A percentile compares a stretch with the other conserved stretches of the same genome.
phyloP scores from a whole-genome alignment of 2,329 filamentous ascomycete genomes.

The Fulvia fulva region DNA sequence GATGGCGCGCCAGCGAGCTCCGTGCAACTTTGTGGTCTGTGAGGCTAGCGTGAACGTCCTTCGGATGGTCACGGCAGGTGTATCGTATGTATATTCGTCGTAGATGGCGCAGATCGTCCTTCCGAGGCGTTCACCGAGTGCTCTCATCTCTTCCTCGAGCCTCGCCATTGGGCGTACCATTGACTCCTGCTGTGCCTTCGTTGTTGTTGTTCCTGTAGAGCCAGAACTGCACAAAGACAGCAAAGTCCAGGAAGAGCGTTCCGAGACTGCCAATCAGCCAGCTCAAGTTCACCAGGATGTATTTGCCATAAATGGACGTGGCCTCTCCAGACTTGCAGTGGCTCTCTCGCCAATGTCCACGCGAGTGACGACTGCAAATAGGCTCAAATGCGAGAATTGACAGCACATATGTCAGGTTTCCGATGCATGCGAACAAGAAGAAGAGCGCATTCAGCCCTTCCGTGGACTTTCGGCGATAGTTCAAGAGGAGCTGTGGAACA shows the following conservation, averaged over 20 bases:
- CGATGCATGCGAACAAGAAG: constrained; percentile 93
- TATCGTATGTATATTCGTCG: background rate
- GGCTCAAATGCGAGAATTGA: constrained; percentile 90
- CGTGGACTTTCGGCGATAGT: constrained; percentile 86
- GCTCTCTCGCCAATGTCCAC: constrained; percentile 33
- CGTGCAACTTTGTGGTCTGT: background rate
- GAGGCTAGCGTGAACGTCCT: background rate
- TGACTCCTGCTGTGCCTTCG: constrained; percentile 3
- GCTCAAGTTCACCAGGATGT: constrained; percentile 83
- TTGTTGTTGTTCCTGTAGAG: constrained; percentile 58
- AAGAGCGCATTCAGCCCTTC: constrained; percentile 92
- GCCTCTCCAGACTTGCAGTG: constrained; percentile 65
- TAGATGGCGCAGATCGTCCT: background rate
- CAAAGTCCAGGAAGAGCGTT: constrained; percentile 77
- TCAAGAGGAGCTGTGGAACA: constrained; percentile 84
- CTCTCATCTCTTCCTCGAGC: constrained; percentile 27
- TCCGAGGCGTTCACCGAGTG: background rate
- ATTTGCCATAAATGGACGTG: constrained; percentile 64
- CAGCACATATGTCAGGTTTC: constrained; percentile 88
- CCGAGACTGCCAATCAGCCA: constrained; percentile 90
- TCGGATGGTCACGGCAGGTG: background rate
- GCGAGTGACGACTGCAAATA: constrained; percentile 49
- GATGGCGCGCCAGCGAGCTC: background rate
- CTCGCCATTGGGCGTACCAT: constrained; percentile 21
- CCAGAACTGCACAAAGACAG: constrained; percentile 89